phyloP scores from a whole-genome alignment of 208 protist genomes.

The Balamuthia mandrillaris region DNA sequence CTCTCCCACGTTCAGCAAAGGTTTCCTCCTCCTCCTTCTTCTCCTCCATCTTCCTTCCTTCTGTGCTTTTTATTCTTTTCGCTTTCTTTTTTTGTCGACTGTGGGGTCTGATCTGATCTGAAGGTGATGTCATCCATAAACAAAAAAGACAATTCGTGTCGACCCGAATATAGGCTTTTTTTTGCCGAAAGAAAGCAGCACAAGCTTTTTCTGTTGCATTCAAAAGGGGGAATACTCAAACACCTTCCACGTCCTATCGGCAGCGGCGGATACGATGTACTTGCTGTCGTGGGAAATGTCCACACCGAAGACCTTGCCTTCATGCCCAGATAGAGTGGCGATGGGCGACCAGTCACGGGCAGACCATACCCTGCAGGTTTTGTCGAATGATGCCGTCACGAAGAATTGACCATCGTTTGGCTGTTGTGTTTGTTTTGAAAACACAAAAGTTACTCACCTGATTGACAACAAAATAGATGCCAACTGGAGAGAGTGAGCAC shows the following conservation, averaged over 20 bases:
- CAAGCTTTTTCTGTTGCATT: too few relatives aligned
- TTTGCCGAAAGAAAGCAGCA: too few relatives aligned
- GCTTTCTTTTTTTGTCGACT: too few relatives aligned
- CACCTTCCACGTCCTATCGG: conserved; percentile 20
- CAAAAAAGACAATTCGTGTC: too few relatives aligned
- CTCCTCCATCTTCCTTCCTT: too few relatives aligned
- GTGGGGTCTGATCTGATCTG: too few relatives aligned
- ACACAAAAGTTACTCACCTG: background rate
- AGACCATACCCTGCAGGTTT: conserved; percentile 6
- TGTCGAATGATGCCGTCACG: conserved; percentile 11
- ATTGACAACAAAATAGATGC: background rate
- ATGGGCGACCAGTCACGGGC: conserved; percentile 9
- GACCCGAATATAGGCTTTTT: too few relatives aligned
- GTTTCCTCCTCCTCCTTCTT: background rate
- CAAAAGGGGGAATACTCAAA: too few relatives aligned
- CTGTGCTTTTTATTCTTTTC: too few relatives aligned
- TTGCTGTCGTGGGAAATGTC: background rate
- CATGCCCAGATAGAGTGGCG: background rate
- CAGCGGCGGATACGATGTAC: background rate
- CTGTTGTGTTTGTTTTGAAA: background rate
- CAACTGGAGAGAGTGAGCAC: background rate
- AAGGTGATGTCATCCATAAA: too few relatives aligned
- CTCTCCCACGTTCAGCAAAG: background rate
- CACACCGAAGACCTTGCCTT: conserved; percentile 3
- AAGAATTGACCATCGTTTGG: conserved; percentile 18